phyloP scores from a whole-genome alignment of 2,329 filamentous ascomycete genomes.

The Cercospora sp. region DNA sequence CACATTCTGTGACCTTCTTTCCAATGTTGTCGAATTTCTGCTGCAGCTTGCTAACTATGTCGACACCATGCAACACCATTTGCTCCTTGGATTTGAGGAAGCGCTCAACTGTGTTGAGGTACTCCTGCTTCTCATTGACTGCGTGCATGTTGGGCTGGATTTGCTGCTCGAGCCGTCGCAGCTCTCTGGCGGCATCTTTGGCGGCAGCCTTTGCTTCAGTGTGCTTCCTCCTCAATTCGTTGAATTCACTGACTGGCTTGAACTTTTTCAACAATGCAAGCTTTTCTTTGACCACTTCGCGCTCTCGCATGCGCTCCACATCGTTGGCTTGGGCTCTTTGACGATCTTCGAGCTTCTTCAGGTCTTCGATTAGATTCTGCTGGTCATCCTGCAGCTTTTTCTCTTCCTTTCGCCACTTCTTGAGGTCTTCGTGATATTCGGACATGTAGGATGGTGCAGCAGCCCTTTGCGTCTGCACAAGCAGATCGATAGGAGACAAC shows the following conservation, averaged over 20 bases:
- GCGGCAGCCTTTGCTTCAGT: constrained; percentile 57
- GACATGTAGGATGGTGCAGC: constrained; percentile 81
- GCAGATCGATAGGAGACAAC: constrained; percentile 75
- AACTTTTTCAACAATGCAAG: constrained; percentile 66
- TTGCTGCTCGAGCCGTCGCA: constrained; percentile 61
- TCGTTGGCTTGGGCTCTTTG: constrained; percentile 76
- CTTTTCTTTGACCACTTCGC: constrained; percentile 65
- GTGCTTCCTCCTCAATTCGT: constrained; percentile 53
- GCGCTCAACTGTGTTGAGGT: constrained; percentile 58
- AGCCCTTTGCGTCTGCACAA: constrained; percentile 83
- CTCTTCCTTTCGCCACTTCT: constrained; percentile 67
- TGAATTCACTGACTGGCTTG: constrained; percentile 66
- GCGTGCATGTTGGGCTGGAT: constrained; percentile 68
- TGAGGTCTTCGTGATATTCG: constrained; percentile 73
- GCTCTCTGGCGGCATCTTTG: constrained; percentile 56
- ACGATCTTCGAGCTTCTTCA: constrained; percentile 68
- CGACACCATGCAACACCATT: constrained; percentile 57
- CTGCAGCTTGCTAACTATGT: constrained; percentile 45
- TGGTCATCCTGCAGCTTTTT: constrained; percentile 56
- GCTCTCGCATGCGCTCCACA: constrained; percentile 78
- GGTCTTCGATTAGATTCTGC: constrained; percentile 59
- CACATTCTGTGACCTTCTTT: constrained; percentile 36
- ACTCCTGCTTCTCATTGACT: constrained; percentile 68
- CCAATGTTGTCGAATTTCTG: constrained; percentile 43
- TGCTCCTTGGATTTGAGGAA: constrained; percentile 58